phyloP scores from a whole-genome alignment of 805 yeast species.

The Candida pseudoglaebosa region DNA sequence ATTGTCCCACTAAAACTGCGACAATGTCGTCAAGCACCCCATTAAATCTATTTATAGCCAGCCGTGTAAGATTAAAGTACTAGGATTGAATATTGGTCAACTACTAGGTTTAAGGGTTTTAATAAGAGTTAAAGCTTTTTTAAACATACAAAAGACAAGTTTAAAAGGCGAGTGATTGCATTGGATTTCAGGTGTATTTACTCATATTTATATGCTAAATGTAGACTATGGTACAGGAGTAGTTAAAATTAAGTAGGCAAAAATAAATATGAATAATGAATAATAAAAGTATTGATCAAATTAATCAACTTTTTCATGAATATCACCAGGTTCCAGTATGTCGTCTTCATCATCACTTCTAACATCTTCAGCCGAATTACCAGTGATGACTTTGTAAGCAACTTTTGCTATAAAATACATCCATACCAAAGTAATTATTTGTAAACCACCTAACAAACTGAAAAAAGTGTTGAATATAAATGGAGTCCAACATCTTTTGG shows the following conservation, averaged over 20 bases:
- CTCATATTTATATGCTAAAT: background rate
- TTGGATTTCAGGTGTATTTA: background rate
- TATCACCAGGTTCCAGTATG: background rate
- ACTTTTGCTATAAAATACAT: constrained; percentile 68
- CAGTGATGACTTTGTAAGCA: constrained; percentile 63
- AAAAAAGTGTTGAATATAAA: constrained; percentile 45
- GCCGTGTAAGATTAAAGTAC: too few species aligned
- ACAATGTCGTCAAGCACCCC: too few species aligned
- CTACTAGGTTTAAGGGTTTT: too few species aligned
- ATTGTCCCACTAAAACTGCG: too few species aligned
- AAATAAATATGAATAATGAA: background rate
- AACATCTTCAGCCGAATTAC: constrained; percentile 78
- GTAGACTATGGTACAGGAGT: background rate
- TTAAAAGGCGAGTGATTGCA: too few species aligned
- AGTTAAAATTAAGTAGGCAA: background rate
- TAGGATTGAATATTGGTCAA: too few species aligned
- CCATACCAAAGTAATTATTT: constrained; percentile 67
- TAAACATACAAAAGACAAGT: too few species aligned
- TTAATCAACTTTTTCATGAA: constrained; percentile 51
- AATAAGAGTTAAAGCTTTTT: too few species aligned
- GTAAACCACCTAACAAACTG: constrained; percentile 58
- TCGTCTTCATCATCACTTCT: constrained; percentile 82
- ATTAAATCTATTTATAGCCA: too few species aligned
- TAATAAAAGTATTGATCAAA: too few species aligned
- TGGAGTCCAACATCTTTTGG: constrained; percentile 49